These are phyloP conservation scores for Candida coquimbonensis DNA, from an alignment of 805 yeast genomes.

Conservation along the genomic window DNA sequence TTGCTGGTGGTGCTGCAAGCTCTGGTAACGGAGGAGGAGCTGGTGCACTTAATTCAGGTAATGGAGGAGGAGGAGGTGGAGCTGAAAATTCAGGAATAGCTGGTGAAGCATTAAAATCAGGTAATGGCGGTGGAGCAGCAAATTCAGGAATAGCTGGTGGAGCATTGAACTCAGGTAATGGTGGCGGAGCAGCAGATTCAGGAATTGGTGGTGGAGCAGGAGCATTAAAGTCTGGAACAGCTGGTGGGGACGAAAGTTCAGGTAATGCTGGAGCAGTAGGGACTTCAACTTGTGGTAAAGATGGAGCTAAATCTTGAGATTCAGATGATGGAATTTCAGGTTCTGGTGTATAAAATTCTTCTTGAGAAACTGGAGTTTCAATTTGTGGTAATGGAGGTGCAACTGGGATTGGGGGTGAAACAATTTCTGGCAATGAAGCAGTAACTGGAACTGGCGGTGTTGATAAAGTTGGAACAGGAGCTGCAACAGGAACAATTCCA, in stretches of 20 bases:
- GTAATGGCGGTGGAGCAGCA: constrained; percentile 26
- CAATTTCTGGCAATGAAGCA: constrained; percentile 22
- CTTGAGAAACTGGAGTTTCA: background rate
- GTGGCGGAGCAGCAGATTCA: constrained; percentile 24
- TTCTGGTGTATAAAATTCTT: constrained; percentile 4
- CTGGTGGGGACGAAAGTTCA: constrained; percentile 20
- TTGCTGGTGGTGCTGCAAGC: constrained; percentile 25
- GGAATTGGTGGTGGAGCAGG: constrained; percentile 21
- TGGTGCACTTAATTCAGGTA: constrained; percentile 24
- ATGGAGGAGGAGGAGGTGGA: constrained; percentile 23
- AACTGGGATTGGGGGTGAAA: background rate
- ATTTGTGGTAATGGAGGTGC: no score
- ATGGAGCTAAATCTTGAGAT: constrained; percentile 21
- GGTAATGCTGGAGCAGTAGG: constrained; percentile 27
- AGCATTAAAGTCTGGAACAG: background rate
- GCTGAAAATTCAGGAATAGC: constrained; percentile 28
- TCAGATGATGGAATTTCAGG: constrained; percentile 11
- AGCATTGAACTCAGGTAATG: constrained; percentile 27
- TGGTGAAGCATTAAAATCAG: constrained; percentile 26
- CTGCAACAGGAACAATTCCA: background rate
- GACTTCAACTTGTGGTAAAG: constrained; percentile 15
- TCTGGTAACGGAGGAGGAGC: constrained; percentile 27
- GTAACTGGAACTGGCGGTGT: constrained; percentile 16
- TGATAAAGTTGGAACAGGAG: constrained; percentile 6
- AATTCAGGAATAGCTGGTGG: constrained; percentile 25